These are phyloP conservation scores for Exsudoporus frostii DNA, from an alignment of 768 basidiomycete genomes.

Conservation along the genomic window DNA sequence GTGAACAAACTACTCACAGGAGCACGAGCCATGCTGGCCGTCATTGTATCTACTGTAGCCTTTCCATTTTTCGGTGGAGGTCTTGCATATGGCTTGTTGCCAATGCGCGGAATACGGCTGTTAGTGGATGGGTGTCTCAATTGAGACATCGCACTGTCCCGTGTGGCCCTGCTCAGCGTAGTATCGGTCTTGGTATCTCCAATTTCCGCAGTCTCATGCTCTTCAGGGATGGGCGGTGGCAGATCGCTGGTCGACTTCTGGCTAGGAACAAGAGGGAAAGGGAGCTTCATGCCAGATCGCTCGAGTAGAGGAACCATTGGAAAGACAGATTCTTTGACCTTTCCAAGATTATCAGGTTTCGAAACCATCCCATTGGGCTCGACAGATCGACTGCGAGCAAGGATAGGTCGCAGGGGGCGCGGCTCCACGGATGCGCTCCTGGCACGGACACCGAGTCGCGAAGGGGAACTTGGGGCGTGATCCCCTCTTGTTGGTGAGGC, in stretches of 20 bases:
- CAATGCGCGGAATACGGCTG: slow-evolving; percentile 62
- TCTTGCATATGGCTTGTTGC: slow-evolving; percentile 56
- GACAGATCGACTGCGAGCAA: slow-evolving; percentile 30
- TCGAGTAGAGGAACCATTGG: slow-evolving; percentile 6
- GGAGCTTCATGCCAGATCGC: slow-evolving; percentile 18
- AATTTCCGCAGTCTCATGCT: slow-evolving; percentile 14
- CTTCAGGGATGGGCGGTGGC: slow-evolving; percentile 35
- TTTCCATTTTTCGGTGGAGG: slow-evolving; percentile 20
- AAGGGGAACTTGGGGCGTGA: slow-evolving; percentile 13
- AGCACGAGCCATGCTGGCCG: slow-evolving; percentile 1
- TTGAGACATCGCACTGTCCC: slow-evolving; percentile 38
- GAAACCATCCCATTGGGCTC: slow-evolving; percentile 18
- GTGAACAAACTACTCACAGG: slow-evolving; percentile 16
- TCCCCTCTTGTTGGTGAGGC: slow-evolving; percentile 24
- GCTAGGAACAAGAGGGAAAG: slow-evolving; percentile 26
- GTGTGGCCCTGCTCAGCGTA: slow-evolving; percentile 13
- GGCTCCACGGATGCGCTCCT: slow-evolving; percentile 38
- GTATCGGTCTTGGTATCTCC: slow-evolving; percentile 10
- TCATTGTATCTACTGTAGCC: slow-evolving; percentile 2
- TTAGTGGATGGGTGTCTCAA: slow-evolving; percentile 45
- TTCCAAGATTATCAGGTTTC: slow-evolving; percentile 11
- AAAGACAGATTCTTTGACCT: slow-evolving; percentile 21
- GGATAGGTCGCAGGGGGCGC: slow-evolving; percentile 9
- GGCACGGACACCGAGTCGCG: slow-evolving; percentile 18
- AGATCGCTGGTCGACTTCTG: slow-evolving; percentile 20